Conservation (phyloP, 2,329 filamentous ascomycete species). For the Metarhizium sp. region DNA sequence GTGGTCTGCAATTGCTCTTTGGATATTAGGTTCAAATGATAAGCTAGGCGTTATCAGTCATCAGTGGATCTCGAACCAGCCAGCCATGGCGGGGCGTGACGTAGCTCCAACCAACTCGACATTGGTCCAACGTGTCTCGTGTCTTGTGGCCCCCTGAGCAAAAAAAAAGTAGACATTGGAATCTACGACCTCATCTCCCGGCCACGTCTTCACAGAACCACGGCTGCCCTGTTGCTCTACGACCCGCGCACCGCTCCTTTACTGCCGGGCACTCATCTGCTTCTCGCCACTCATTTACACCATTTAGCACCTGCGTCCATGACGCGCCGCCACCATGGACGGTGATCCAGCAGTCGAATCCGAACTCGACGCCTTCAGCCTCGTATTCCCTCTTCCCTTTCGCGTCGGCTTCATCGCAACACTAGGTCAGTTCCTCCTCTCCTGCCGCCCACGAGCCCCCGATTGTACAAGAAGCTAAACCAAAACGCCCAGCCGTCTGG, state of each 20-base stretch:
- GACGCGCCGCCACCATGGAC: conserved; percentile 45
- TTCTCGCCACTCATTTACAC: not conserved
- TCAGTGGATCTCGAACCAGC: too few species aligned
- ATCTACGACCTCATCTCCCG: not conserved
- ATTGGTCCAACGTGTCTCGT: not conserved
- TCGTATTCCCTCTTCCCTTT: conserved; percentile 80
- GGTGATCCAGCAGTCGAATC: conserved; percentile 62
- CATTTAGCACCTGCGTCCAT: not conserved
- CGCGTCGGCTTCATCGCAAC: conserved; percentile 79
- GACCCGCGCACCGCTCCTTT: not conserved
- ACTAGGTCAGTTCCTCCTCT: conserved; percentile 51
- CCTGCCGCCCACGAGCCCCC: not conserved
- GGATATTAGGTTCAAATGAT: too few species aligned
- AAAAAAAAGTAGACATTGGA: not conserved
- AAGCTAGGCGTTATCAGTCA: too few species aligned
- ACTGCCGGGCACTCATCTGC: not conserved
- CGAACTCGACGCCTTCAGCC: conserved; percentile 75
- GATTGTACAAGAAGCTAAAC: not conserved
- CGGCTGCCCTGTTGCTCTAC: too few species aligned
- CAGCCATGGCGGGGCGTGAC: not conserved
- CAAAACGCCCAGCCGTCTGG: conserved; percentile 70
- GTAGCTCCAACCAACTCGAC: not conserved
- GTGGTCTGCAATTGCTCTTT: too few species aligned
- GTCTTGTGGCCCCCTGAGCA: not conserved
- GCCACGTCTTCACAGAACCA: too few species aligned